Percentiles rank a stretch among this genome's conserved stretches.
phyloP scores from a whole-genome alignment of 2,329 filamentous ascomycete genomes.

The Fusarium palustre region DNA sequence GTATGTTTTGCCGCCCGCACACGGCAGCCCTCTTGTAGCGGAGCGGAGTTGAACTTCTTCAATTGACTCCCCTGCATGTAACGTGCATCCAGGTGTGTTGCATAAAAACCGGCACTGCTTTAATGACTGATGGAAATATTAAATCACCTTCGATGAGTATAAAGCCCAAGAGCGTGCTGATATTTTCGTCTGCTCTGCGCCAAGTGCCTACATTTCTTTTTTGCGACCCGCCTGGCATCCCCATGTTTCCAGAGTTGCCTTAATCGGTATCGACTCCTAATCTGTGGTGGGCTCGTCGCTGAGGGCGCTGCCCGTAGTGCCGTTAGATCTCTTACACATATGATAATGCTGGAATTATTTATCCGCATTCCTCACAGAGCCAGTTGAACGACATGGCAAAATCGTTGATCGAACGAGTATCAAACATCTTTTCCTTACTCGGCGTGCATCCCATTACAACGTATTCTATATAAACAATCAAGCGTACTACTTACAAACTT shows the following conservation, averaged over 20 bases:
- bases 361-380: conserved; percentile 31
- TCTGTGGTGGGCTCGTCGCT: conserved; percentile 37
- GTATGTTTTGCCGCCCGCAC: conserved; percentile 32
- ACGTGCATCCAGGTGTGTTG: neutral
- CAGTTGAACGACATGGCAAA: neutral
- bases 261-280: conserved; percentile 30
- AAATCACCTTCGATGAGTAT: no score
- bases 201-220: no score
- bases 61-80: conserved; percentile 23
- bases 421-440: neutral
- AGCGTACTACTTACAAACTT: neutral
- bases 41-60: conserved; percentile 25
- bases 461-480: neutral
- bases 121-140: no score
- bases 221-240: neutral
- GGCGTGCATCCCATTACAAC: neutral
- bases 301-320: conserved; percentile 44
- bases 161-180: no score
- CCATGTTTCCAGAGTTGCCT: conserved; percentile 27
- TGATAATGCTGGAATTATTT: conserved; percentile 32
- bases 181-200: no score
- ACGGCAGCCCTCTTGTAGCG: conserved; percentile 30
- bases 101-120: no score
- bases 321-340: conserved; percentile 20
- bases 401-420: neutral